A percentile compares a stretch with the other conserved stretches of the same genome.
phyloP scores from a whole-genome alignment of 2,329 filamentous ascomycete species.

The Trichoderma sp. region DNA sequence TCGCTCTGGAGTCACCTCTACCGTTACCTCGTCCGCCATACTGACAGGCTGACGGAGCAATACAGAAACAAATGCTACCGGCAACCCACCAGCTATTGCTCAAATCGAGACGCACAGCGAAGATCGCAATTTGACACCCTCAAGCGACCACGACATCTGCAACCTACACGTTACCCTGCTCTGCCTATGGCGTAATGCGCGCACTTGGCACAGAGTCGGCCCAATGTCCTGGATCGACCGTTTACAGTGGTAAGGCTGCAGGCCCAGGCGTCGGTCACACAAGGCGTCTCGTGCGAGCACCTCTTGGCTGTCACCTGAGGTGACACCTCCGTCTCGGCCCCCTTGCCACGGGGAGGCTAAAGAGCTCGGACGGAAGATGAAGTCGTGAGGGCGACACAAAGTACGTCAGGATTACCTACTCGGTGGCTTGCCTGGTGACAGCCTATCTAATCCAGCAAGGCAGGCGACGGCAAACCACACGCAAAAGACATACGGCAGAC shows the following conservation, averaged over 20 bases:
- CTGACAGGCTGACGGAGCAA: background rate
- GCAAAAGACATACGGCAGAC: background rate
- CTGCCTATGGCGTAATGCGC: background rate
- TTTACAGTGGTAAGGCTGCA: conserved; percentile 6
- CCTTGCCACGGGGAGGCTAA: background rate
- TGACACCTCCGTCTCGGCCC: background rate
- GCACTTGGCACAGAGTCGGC: background rate
- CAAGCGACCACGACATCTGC: background rate
- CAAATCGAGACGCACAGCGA: conserved; percentile 12
- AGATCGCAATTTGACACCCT: conserved; percentile 19
- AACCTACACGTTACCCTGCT: background rate
- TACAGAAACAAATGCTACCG: too few species aligned
- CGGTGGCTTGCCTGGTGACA: background rate
- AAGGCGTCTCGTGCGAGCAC: background rate
- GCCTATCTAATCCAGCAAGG: background rate
- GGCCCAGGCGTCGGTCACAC: background rate
- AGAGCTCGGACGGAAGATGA: background rate
- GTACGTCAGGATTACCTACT: background rate
- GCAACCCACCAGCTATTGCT: too few species aligned
- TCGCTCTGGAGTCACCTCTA: too few species aligned
- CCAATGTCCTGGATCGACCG: conserved; percentile 14
- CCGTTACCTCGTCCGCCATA: background rate
- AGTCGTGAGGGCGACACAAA: background rate
- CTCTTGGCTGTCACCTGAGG: conserved; percentile 2
- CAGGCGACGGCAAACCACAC: background rate